phyloP scores from a whole-genome alignment of 2,329 filamentous ascomycete genomes.

The Aspergillus sclerotialis region DNA sequence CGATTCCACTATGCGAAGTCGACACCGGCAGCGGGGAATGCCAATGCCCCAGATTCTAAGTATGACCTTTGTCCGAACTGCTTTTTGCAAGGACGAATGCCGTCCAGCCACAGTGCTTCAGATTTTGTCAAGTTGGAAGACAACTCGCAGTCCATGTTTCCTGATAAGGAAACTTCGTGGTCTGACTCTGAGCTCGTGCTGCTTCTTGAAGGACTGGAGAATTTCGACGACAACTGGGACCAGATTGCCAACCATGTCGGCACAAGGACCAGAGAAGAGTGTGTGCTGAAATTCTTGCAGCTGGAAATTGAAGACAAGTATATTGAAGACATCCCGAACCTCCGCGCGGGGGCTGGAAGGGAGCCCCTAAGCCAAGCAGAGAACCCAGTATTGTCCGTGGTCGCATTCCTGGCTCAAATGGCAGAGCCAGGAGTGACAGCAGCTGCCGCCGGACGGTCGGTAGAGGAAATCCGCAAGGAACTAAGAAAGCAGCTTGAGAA shows the following conservation, averaged over 20 bases:
- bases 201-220: conserved; percentile 82
- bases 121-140: conserved; percentile 90
- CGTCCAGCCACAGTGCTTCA: conserved; percentile 66
- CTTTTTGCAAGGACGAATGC: conserved; percentile 76
- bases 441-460: conserved; percentile 79
- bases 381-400: conserved; percentile 93
- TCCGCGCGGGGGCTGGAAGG: conserved; percentile 68
- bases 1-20: conserved; percentile 65
- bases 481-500: conserved; percentile 73
- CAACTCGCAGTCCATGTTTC: conserved; percentile 67
- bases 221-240: conserved; percentile 93
- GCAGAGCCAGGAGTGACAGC: conserved; percentile 86
- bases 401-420: conserved; percentile 86
- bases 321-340: conserved; percentile 65
- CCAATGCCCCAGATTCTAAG: conserved; percentile 55
- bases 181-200: conserved; percentile 83
- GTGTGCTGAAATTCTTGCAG: conserved; percentile 91
- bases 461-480: conserved; percentile 75
- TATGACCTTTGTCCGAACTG: conserved; percentile 90
- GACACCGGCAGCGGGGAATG: conserved; percentile 48
- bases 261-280: conserved; percentile 88
- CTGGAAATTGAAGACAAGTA: conserved; percentile 98
- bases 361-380: conserved; percentile 88
- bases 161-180: conserved; percentile 84
- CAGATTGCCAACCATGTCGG: conserved; percentile 88